phyloP scores from a whole-genome alignment of 1,284 basidiomycete genomes.

The Ceratorhiza oryzae-sativae region DNA sequence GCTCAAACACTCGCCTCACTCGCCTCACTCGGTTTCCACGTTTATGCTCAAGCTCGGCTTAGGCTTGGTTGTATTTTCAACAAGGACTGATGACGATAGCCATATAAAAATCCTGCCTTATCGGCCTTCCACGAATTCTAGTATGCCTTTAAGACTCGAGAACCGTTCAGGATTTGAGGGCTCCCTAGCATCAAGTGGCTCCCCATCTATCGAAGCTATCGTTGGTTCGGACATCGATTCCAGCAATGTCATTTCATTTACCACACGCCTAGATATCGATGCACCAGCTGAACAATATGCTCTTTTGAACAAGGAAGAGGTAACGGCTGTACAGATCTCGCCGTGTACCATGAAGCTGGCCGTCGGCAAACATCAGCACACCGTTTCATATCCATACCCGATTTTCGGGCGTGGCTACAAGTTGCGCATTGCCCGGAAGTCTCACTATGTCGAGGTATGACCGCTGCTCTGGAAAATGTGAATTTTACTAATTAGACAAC shows the following conservation, averaged over 20 bases:
- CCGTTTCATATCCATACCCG: slow-evolving; percentile 20
- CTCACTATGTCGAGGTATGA: slow-evolving; percentile 27
- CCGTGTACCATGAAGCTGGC: slow-evolving; percentile 28
- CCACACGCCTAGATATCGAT: background rate
- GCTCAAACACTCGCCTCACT: background rate
- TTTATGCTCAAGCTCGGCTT: background rate
- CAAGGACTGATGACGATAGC: background rate
- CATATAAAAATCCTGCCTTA: slow-evolving; percentile 6
- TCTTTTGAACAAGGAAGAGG: background rate
- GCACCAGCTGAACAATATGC: background rate
- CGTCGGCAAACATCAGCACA: background rate
- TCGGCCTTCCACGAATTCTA: background rate
- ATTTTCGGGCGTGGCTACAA: background rate
- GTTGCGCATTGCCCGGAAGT: slow-evolving; percentile 21
- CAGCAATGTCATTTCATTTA: background rate
- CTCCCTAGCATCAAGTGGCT: too few species aligned
- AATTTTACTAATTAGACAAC: too few species aligned
- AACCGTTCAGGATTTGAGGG: too few species aligned
- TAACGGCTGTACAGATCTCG: background rate
- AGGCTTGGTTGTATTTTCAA: background rate
- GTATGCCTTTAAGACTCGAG: too few species aligned
- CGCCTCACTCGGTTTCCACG: background rate
- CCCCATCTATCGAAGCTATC: background rate
- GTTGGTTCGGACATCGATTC: background rate
- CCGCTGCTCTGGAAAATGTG: too few species aligned